Conservation (phyloP, 768 basidiomycete genomes). For the Hirschioporus abietinus region DNA sequence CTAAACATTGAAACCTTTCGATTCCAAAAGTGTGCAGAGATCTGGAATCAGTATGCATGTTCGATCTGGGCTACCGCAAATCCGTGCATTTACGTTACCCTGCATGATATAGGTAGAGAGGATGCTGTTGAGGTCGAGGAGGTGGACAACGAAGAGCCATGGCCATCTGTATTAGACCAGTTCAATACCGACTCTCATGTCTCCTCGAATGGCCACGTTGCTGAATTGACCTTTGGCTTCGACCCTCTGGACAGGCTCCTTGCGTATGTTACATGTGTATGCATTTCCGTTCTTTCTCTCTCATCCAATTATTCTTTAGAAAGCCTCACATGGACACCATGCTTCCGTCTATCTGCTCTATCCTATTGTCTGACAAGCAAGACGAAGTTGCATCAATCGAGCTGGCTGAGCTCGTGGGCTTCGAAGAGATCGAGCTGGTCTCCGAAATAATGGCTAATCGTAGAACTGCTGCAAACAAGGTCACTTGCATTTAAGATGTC, state of each 20-base stretch:
- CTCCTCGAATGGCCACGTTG: neutral
- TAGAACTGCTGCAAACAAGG: slow-evolving; percentile 40
- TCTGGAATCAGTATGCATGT: neutral
- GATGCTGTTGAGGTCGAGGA: neutral
- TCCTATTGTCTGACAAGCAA: slow-evolving; percentile 44
- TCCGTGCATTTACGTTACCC: neutral
- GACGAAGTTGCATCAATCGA: slow-evolving; percentile 75
- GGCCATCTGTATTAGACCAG: neutral
- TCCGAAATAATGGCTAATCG: slow-evolving; percentile 65
- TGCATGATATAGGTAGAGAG: neutral
- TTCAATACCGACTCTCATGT: neutral
- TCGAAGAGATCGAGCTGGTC: slow-evolving; percentile 76
- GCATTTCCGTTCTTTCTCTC: neutral
- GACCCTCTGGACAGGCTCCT: neutral
- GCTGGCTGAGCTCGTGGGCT: slow-evolving; percentile 76
- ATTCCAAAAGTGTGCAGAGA: neutral
- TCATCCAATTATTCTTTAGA: neutral
- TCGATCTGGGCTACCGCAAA: neutral
- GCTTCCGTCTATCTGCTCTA: slow-evolving; percentile 8
- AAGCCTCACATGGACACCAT: neutral
- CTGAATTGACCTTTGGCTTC: neutral
- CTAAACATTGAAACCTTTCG: neutral
- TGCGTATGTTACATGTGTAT: neutral
- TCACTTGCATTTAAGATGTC: slow-evolving; percentile 22
- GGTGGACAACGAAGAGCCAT: neutral